Base-by-base conservation (phyloP, 2,329 filamentous ascomycete species). In the Pestalotiopsis fici region DNA sequence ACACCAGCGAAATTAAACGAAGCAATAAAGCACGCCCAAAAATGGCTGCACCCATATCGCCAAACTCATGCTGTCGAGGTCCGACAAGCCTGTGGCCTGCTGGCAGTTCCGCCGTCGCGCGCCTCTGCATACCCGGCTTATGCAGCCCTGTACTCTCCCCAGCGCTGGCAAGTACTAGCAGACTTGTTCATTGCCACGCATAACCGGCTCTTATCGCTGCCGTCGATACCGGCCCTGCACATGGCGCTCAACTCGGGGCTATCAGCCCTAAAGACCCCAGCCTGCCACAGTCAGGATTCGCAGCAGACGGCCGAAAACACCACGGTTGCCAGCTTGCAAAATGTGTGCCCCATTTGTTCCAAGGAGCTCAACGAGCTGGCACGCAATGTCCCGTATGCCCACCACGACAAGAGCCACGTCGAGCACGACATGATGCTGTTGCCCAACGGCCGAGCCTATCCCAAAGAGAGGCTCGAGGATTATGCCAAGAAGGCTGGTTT, bases 341-440 rank as follows among this genome's bases (percentile, higher is more conserved):
- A 90, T 61, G 90, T 98, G 55, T 99, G 96, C 74, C 96, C 96
- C 3, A 98, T 99, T 76, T 99, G 96, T 83, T 96, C 92, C 60
- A 96, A 92, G 0, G 96, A 99, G 80, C 88, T 99, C 66, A 98
- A 98, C 78, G 93, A 95, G 74, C 87, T 99, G 39, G 95, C 96
- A 2, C 86, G 91, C 64, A 91, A 91, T 73, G 93, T 99, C 57
- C 96, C 96, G 0, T 98, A 98, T 74, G 96, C 96, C 2, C 93
- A 97, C 75, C 96, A 99, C 78, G 95, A 92, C 35, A 97, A 97
- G 84, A 97, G 94, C 77, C 93, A 94, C 69, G 93, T 98, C 35
- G 95, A 97, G 76, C 90, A 89, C 59, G 95, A 98, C 76, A 87
- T 96, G 1, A 87, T 97, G 23, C 87, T 98, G 56, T 81, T 99